Base-by-base conservation (phyloP, 1,139 yeast genomes). In the Yamadazyma triangularis region DNA sequence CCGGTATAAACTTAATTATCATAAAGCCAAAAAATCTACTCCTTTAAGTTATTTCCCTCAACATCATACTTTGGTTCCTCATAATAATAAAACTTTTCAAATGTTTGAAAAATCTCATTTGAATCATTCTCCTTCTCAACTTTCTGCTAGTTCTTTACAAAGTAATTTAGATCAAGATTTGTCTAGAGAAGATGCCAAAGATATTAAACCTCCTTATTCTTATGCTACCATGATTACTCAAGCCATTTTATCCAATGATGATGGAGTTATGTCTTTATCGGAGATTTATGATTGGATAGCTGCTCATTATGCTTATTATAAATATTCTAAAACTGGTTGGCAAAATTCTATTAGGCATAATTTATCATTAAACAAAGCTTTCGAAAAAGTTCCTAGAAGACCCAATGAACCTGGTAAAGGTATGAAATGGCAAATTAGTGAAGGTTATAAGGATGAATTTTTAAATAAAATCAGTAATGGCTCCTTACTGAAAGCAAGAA, bases 191-290 rank as follows among this genome's bases (percentile, higher is more conserved):
- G 96, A 87, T 40, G 79, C 95, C 25, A 84, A 82, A 51, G 95
- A 89, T 51, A 81, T 88, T 42, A 91, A 91, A 56, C 99, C 99
- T 8, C 98, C 98, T 2, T 91, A 83, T 53, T 83, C 95, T 15
- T 91, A 91, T 55, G 98, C 98, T 0, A 91, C 97, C 3, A 88
- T 91, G 96, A 91, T 91, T 45, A 87, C 98, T 2, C 97, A 91
- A 55, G 96, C 98, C 0, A 91, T 93, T 23, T 64, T 93, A 45
- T 84, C 95, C 3, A 84, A 88, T 36, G 73, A 76, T 2, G 95
- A 89, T 35, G 95, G 95, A 30, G 88, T 85, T 28, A 71, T 91
- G 70, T 85, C 96, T 8, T 62, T 91, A 44, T 76, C 95, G 1
- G 97, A 91, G 50, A 91, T 91, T 36, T 91, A 91, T 58, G 81